Evolutionary conservation across 169 alveolate species (phyloP).

Genomic region (Besnoitia besnoiti): DNA sequence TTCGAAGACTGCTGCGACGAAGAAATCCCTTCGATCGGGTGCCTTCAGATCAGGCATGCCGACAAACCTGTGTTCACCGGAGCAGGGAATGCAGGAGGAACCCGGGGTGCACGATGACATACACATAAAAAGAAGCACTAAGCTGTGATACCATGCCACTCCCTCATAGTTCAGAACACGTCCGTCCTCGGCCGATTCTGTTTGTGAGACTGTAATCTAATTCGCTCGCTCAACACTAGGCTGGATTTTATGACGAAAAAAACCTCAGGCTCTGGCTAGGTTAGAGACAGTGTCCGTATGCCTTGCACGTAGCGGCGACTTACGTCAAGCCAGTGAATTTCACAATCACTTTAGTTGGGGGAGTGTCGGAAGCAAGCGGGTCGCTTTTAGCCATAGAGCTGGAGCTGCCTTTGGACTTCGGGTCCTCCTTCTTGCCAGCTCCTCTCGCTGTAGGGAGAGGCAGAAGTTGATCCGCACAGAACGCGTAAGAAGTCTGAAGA

Average conservation of each 20-base stretch:
- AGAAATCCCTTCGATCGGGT: conserved; percentile 49
- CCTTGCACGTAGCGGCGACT: background rate
- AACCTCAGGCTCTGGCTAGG: no score
- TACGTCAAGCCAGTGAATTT: conserved; percentile 12
- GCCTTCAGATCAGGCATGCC: conserved; percentile 39
- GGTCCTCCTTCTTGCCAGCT: background rate
- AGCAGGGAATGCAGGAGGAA: background rate
- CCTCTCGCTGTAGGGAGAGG: background rate
- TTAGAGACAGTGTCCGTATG: no score
- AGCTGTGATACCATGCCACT: no score
- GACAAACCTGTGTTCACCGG: background rate
- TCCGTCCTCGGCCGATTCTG: no score
- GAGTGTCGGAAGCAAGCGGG: background rate
- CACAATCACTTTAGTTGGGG: conserved; percentile 9
- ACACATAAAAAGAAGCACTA: background rate
- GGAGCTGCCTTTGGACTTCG: no score
- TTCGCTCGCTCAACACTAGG: no score
- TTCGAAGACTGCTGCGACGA: conserved; percentile 64
- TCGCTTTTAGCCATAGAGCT: background rate
- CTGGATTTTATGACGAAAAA: no score
- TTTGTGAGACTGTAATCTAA: background rate
- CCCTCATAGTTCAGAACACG: no score
- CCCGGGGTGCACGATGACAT: background rate
- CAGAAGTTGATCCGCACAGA: background rate
- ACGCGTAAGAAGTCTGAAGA: no score